These are phyloP conservation scores for Monosporascus sp. DNA, from an alignment of 2,329 filamentous ascomycete genomes.

Conservation along the genomic window DNA sequence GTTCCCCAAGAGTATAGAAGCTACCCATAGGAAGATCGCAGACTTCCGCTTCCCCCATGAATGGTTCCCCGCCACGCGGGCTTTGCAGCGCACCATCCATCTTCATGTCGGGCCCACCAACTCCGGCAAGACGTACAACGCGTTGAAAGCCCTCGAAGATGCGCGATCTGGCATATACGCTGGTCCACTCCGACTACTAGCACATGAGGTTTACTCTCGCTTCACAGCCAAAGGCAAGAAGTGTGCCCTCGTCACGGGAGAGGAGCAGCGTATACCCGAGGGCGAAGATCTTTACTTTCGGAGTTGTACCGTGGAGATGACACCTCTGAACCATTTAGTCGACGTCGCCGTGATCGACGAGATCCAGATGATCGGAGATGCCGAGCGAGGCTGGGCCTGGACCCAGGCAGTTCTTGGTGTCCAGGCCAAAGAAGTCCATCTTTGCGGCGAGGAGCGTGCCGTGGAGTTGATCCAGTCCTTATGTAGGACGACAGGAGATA, in stretches of 20 bases:
- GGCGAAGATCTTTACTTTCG: constrained; percentile 54
- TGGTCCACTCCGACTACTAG: constrained; percentile 80
- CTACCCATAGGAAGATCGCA: constrained; percentile 60
- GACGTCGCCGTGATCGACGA: constrained; percentile 97
- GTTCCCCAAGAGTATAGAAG: constrained; percentile 50
- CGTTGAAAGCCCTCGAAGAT: constrained; percentile 75
- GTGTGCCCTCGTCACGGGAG: constrained; percentile 83
- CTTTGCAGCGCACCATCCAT: constrained; percentile 76
- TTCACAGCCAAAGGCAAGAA: constrained; percentile 70
- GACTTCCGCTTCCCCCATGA: constrained; percentile 85
- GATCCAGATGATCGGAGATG: constrained; percentile 91
- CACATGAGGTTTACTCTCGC: constrained; percentile 91
- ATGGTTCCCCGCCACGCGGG: constrained; percentile 83
- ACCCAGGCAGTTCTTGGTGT: constrained; percentile 84
- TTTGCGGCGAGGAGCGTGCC: constrained; percentile 84
- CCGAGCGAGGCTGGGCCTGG: constrained; percentile 86
- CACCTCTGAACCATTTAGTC: constrained; percentile 47
- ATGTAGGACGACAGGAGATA: constrained; percentile 74
- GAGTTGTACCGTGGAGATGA: constrained; percentile 94
- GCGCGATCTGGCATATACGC: constrained; percentile 79
- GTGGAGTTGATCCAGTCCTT: constrained; percentile 74
- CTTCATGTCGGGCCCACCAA: constrained; percentile 96
- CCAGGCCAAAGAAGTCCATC: constrained; percentile 80
- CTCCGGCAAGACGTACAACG: constrained; percentile 96
- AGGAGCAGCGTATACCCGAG: constrained; percentile 71